Evolutionary conservation across 805 yeast species (phyloP).

Genomic region (Candida sithepensis): DNA sequence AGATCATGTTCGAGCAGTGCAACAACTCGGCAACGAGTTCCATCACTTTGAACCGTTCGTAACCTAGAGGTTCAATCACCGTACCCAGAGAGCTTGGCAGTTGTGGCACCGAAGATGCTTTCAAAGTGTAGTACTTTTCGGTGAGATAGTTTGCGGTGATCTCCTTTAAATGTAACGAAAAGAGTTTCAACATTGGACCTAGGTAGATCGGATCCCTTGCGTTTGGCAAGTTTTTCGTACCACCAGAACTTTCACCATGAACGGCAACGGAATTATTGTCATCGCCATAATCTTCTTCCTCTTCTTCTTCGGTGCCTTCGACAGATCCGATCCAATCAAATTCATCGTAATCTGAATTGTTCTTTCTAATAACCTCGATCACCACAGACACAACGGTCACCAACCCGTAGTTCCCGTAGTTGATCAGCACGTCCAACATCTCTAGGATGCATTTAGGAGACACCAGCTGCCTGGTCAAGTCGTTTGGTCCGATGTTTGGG

Average conservation of each 20-base stretch:
- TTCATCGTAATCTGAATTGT: slow-evolving; percentile 89
- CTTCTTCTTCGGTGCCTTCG: slow-evolving; percentile 15
- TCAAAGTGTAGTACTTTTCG: slow-evolving; percentile 27
- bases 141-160: slow-evolving; percentile 31
- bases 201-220: slow-evolving; percentile 89
- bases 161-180: slow-evolving; percentile 45
- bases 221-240: slow-evolving; percentile 62
- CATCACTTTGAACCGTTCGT: slow-evolving; percentile 83
- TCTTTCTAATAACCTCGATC: slow-evolving; percentile 90
- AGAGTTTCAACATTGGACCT: slow-evolving; percentile 76
- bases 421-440: slow-evolving; percentile 71
- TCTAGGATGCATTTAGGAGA: slow-evolving; percentile 61
- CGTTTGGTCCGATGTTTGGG: slow-evolving; percentile 94
- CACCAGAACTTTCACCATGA: not conserved
- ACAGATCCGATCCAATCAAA: slow-evolving; percentile 34
- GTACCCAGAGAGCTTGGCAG: slow-evolving; percentile 59
- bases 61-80: slow-evolving; percentile 70
- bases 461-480: slow-evolving; percentile 84
- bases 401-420: slow-evolving; percentile 73
- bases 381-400: slow-evolving; percentile 92
- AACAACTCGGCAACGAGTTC: slow-evolving; percentile 90
- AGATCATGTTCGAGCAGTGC: slow-evolving; percentile 94
- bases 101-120: slow-evolving; percentile 5
- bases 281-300: slow-evolving; percentile 8
- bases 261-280: not conserved